Base-by-base conservation (phyloP, 345 rosid genomes). In the Noccaea bulbosa region DNA sequence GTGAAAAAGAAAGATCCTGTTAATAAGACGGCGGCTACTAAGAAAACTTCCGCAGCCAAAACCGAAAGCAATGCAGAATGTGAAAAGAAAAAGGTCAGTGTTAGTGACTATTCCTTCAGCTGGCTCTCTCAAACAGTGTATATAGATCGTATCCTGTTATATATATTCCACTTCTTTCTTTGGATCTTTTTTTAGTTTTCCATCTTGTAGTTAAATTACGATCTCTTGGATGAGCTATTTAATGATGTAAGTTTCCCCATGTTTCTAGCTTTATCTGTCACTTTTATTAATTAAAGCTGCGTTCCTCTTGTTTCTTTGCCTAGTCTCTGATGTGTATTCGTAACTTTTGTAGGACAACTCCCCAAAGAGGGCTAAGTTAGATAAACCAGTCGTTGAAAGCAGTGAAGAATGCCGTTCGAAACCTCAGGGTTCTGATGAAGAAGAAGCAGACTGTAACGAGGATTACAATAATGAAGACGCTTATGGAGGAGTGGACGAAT, bases 181-280 rank as follows among this genome's bases (percentile, higher is more conserved):
- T 40, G 11, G 11, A 62, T 73, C 35, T 46, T 73, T 51, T 0
- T 39, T 32, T n/a, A n/a, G 1, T 10, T 11, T 55, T 37, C 22
- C 5, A 9, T 14, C 40, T 32, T 17, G 41, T 27, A 4, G 6
- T 47, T 46, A 48, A 61, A 67, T 60, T 77, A 39, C 10, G 70
- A 77, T 46, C 20, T 20, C 49, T 67, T 77, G 77, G 73, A 77
- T 62, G 47, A 67, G 60, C 70, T 77, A 53, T 66, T 77, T 72
- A 70, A 54, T 67, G 47, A 15, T 52, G 80, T 77, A 77, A 61
- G 80, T 67, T n/a, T 53, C n/a, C 46, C 8, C 10, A 17, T 52
- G 1, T 16, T 41, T 61, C 37, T 44, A 38, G 1, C 39, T 1
- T 49, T 55, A 47, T 68, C 35, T 43, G 10, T 11, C 52, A 3